A percentile compares a stretch with the other conserved stretches of the same genome.
Evolutionary conservation across 768 basidiomycete species (phyloP).

Genomic region (Lentinula lateritia): DNA sequence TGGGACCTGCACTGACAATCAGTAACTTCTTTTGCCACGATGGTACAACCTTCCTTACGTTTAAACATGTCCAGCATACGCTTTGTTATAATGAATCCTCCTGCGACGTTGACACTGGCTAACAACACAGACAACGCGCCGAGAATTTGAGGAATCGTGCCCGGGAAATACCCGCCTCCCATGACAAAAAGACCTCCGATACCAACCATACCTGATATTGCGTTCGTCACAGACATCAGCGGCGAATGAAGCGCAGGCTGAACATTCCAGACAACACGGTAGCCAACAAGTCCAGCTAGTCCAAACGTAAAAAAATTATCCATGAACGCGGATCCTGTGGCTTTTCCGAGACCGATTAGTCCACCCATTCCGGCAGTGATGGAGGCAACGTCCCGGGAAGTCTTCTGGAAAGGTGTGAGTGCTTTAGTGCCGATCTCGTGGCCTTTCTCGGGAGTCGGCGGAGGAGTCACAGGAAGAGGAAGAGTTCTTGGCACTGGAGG

Average conservation of each 20-base stretch:
- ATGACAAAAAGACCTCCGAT: conserved; percentile 86
- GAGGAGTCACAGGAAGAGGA: conserved; percentile 52
- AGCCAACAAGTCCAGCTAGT: conserved; percentile 79
- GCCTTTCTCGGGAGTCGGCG: conserved; percentile 41
- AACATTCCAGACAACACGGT: conserved; percentile 88
- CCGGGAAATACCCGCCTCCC: conserved; percentile 83
- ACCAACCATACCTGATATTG: conserved; percentile 80
- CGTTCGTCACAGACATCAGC: conserved; percentile 88
- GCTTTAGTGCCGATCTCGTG: conserved; percentile 47
- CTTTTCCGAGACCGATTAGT: conserved; percentile 66
- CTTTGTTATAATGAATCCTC: conserved; percentile 86
- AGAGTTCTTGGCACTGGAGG: conserved; percentile 64
- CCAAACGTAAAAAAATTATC: conserved; percentile 86
- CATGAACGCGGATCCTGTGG: conserved; percentile 82
- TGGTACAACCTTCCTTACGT: conserved; percentile 32
- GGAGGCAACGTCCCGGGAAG: conserved; percentile 64
- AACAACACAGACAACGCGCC: conserved; percentile 83
- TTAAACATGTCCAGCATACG: conserved; percentile 94
- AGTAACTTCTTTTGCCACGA: not conserved
- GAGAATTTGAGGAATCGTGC: conserved; percentile 72
- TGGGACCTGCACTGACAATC: conserved; percentile 45
- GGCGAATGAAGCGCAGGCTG: conserved; percentile 86
- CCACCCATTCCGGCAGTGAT: conserved; percentile 76
- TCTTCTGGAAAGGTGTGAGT: conserved; percentile 85
- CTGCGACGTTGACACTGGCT: conserved; percentile 83